A percentile compares a stretch with the other conserved stretches of the same genome.
Conservation (phyloP, 257 asterid species). For the Buddleja alternifolia region DNA sequence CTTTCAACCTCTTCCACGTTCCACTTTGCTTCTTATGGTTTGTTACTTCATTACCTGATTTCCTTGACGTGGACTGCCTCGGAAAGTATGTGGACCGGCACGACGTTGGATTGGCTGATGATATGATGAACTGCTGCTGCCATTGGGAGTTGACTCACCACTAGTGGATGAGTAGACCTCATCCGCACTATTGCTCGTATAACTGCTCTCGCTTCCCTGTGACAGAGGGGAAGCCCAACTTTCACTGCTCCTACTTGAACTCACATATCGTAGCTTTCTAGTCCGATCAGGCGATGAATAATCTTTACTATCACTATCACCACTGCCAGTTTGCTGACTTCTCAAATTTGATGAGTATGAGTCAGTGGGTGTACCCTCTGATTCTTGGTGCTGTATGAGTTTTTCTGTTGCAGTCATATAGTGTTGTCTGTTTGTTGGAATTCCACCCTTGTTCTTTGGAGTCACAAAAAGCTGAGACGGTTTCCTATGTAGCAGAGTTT, state of each 20-base stretch:
- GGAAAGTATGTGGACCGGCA: slow-evolving; percentile 30
- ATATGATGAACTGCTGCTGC: slow-evolving; percentile 32
- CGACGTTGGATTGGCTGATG: slow-evolving; percentile 24
- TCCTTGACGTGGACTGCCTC: slow-evolving; percentile 33
- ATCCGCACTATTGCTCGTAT: slow-evolving; percentile 39
- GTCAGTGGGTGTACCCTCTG: slow-evolving; percentile 39
- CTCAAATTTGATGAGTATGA: slow-evolving; percentile 46
- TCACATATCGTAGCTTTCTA: slow-evolving; percentile 7
- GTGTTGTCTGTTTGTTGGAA: slow-evolving; percentile 15
- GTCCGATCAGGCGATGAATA: slow-evolving; percentile 26
- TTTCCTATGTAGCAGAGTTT: slow-evolving; percentile 6
- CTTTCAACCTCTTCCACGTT: slow-evolving; percentile 60
- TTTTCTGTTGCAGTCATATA: slow-evolving; percentile 22
- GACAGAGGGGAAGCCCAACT: slow-evolving; percentile 29
- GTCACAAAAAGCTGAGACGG: slow-evolving; percentile 11
- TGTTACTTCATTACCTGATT: slow-evolving; percentile 19
- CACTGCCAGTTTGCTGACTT: slow-evolving; percentile 38
- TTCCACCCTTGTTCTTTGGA: slow-evolving; percentile 23
- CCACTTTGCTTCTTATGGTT: slow-evolving; percentile 40
- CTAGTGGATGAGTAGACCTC: slow-evolving; percentile 42
- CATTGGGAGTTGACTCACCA: slow-evolving; percentile 33
- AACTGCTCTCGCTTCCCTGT: slow-evolving; percentile 31
- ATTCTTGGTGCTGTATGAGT: slow-evolving; percentile 36
- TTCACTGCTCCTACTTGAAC: slow-evolving; percentile 39
- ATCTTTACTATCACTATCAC: slow-evolving; percentile 44